Evolutionary conservation across 2,329 filamentous ascomycete species (phyloP), one percentile per base, ranked within the genome.

Genomic region (Trichoderma endophyticum): DNA sequence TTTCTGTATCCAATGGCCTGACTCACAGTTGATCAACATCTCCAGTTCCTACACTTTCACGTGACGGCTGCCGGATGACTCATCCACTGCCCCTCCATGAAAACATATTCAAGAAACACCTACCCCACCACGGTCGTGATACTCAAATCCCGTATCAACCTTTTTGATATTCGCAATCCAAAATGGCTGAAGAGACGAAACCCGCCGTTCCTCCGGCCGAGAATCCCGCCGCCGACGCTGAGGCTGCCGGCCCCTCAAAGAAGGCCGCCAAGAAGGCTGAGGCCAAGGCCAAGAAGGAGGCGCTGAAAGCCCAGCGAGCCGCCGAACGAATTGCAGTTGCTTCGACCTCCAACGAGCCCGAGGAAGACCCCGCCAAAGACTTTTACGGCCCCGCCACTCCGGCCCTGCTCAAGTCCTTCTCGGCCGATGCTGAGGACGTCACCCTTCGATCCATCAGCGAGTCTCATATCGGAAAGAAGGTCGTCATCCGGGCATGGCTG

Each of bases 251-350:
- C 2, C 69, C 65, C 14, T 76, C 75, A 15, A 76, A 97, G 84
- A 95, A 91, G 82, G 93, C 90, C 18, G 84, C 92, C 75, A 97
- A 97, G 85, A 97, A 97, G 85, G 91, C 92, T 60, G 92, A 92
- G 77, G 88, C 88, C 74, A 97, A 97, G 84, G 93, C 95, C 32
- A 94, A 94, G 84, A 95, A 95, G 81, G 95, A 97, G 83, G 93
- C 92, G 14, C 87, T 90, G 80, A 97, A 97, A 83, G 92, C 92
- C 78, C 80, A 88, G 80, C 84, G 90, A 82, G 86, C 89, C 70
- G 92, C 91, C n/a, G 92, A 93, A 76, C 91, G 92, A 78, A 92
- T 93, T 79, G 92, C 92, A 73, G 89, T 89, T 57, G 88, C 89
- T 72, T 91, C 91, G 73, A 90, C 90, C 56, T 88, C 89, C 74